Conservation (phyloP, 257 asterid species). For the Nicotiana undulata region DNA sequence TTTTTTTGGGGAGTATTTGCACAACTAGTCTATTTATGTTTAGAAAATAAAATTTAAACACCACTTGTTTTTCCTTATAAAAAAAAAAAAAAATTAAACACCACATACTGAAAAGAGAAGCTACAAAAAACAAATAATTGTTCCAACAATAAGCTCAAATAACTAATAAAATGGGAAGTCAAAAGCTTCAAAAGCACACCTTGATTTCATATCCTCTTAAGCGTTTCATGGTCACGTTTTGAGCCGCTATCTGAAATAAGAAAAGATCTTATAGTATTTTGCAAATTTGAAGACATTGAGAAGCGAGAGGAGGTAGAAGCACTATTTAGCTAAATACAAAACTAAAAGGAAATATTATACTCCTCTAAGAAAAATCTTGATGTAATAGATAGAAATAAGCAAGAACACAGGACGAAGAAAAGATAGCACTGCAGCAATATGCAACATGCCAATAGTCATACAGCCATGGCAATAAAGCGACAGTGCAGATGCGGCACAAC, state of each 20-base stretch:
- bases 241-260: constrained; percentile 64
- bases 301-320: neutral
- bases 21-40: neutral
- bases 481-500: neutral
- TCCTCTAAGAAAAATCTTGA: neutral
- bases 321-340: neutral
- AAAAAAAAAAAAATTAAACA: neutral
- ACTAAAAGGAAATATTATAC: neutral
- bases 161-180: constrained; percentile 2
- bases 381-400: neutral
- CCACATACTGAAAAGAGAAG: neutral
- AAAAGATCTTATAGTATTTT: neutral
- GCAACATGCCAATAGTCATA: neutral
- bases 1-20: neutral
- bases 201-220: constrained; percentile 85
- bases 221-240: constrained; percentile 89
- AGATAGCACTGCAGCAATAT: neutral
- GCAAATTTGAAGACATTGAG: constrained; percentile 3
- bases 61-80: too few relatives aligned
- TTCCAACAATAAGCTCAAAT: neutral
- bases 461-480: neutral
- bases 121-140: neutral
- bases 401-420: neutral
- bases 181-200: constrained; percentile 33
- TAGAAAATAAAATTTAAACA: neutral